Evolutionary conservation across 2,329 filamentous ascomycete species (phyloP).

Genomic region (Rhinocladiella similis): DNA sequence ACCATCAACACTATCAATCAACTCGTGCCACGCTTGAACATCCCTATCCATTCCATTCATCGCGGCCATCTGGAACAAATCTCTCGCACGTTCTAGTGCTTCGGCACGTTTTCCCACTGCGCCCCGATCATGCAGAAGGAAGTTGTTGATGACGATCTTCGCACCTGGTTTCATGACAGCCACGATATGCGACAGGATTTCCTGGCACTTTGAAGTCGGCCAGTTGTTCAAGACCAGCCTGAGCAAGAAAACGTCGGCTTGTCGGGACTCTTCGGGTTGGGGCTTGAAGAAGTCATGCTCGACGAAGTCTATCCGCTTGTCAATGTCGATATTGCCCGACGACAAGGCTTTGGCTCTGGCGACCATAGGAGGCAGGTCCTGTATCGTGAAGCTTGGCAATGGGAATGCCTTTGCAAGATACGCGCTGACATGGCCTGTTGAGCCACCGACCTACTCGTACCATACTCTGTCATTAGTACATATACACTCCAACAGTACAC

Average conservation of each 20-base stretch:
- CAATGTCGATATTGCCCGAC: conserved; percentile 1
- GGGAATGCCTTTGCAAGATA: conserved; percentile 54
- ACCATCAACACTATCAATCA: no score
- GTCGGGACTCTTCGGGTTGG: conserved; percentile 29
- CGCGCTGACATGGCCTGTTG: conserved; percentile 58
- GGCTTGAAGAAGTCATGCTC: conserved; percentile 37
- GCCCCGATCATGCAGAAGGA: conserved; percentile 35
- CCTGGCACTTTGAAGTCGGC: conserved; percentile 34
- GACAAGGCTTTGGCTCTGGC: conserved; percentile 16
- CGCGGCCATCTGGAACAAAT: conserved; percentile 39
- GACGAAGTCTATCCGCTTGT: conserved; percentile 26
- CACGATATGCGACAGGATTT: conserved; percentile 36
- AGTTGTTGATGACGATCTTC: conserved; percentile 36
- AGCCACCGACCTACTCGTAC: conserved; percentile 48
- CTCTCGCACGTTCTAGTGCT: conserved; percentile 32
- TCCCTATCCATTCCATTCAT: conserved; percentile 40
- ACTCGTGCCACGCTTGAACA: no score
- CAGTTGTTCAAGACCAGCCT: conserved; percentile 42
- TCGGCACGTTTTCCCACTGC: conserved; percentile 26
- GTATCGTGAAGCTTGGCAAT: conserved; percentile 52
- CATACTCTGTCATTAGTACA: background rate
- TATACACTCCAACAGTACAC: no score
- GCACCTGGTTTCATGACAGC: conserved; percentile 32
- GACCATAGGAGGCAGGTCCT: conserved; percentile 45
- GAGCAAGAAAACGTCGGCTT: conserved; percentile 36